These are phyloP conservation scores for Niveomyces coronatus DNA, from an alignment of 2,329 filamentous ascomycete species.

Conservation along the genomic window DNA sequence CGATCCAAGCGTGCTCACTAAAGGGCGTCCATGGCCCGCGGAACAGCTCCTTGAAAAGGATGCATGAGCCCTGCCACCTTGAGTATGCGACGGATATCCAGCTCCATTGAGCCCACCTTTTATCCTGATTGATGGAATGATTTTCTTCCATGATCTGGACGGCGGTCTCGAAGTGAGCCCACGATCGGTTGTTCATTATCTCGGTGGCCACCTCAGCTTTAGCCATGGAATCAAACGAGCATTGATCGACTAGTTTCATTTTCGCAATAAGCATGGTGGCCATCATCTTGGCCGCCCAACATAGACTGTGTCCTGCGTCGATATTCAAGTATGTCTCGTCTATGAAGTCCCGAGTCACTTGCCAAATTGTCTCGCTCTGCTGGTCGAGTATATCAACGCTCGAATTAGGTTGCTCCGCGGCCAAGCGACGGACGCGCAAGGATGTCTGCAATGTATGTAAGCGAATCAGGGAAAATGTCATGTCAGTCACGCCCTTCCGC, in stretches of 20 bases:
- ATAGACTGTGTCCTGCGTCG: neutral
- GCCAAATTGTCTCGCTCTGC: slow-evolving; percentile 3
- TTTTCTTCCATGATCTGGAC: slow-evolving; percentile 8
- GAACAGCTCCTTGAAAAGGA: slow-evolving; percentile 8
- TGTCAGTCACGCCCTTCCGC: slow-evolving; percentile 24
- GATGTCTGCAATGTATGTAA: slow-evolving; percentile 7
- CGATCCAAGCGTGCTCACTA: slow-evolving; percentile 7
- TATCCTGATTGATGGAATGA: slow-evolving; percentile 3
- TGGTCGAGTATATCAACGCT: slow-evolving; percentile 4
- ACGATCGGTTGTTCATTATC: neutral
- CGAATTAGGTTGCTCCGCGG: neutral
- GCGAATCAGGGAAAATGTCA: slow-evolving; percentile 19
- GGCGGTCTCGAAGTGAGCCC: neutral
- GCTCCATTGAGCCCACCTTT: slow-evolving; percentile 2
- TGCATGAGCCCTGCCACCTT: slow-evolving; percentile 7
- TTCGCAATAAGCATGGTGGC: slow-evolving; percentile 4
- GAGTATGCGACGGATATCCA: slow-evolving; percentile 10
- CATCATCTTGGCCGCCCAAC: slow-evolving; percentile 3
- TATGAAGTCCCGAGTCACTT: neutral
- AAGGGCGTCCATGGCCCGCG: slow-evolving; percentile 5
- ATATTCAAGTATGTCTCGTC: neutral
- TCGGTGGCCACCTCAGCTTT: neutral
- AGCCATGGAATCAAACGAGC: neutral
- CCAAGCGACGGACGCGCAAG: neutral
- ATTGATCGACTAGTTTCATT: slow-evolving; percentile 8